These are phyloP conservation scores for Phoenix roebelenii DNA, from an alignment of 176 grass and related monocot genomes.

Conservation along the genomic window DNA sequence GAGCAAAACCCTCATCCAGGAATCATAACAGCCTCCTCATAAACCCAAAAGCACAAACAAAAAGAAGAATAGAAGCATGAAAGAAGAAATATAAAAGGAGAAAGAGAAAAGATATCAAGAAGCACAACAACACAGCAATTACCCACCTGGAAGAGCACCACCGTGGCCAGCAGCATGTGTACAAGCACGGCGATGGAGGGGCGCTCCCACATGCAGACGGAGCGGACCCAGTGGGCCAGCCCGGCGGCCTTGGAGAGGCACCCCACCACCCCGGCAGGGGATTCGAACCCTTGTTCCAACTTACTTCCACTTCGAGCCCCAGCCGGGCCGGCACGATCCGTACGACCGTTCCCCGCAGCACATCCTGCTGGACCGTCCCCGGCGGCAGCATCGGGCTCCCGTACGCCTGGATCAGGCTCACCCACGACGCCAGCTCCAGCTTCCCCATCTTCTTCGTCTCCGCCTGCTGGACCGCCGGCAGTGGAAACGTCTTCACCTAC, in stretches of 20 bases:
- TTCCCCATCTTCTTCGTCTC: slow-evolving; percentile 69
- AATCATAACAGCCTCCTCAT: no score
- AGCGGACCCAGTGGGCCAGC: slow-evolving; percentile 40
- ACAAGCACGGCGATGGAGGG: slow-evolving; percentile 64
- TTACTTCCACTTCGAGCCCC: slow-evolving; percentile 19
- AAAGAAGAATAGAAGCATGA: no score
- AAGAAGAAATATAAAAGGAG: no score
- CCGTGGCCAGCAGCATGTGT: slow-evolving; percentile 61
- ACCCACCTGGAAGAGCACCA: slow-evolving; percentile 51
- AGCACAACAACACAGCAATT: slow-evolving; percentile 48
- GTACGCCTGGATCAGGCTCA: slow-evolving; percentile 70
- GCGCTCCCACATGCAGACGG: slow-evolving; percentile 55
- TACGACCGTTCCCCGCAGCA: slow-evolving; percentile 85
- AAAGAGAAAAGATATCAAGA: slow-evolving; percentile 9
- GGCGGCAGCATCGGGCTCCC: slow-evolving; percentile 63
- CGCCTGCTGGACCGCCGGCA: slow-evolving; percentile 42
- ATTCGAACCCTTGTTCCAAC: slow-evolving; percentile 28
- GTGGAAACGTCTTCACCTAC: slow-evolving; percentile 50
- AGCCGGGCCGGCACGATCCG: slow-evolving; percentile 64
- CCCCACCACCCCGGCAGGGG: slow-evolving; percentile 74
- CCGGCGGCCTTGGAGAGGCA: slow-evolving; percentile 52
- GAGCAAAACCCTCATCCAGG: no score
- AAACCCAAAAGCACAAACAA: no score
- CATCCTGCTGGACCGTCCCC: slow-evolving; percentile 62
- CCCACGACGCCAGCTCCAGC: slow-evolving; percentile 81